Evolutionary conservation across 2,329 filamentous ascomycete species (phyloP).

Genomic region (Talaromyces sp.): DNA sequence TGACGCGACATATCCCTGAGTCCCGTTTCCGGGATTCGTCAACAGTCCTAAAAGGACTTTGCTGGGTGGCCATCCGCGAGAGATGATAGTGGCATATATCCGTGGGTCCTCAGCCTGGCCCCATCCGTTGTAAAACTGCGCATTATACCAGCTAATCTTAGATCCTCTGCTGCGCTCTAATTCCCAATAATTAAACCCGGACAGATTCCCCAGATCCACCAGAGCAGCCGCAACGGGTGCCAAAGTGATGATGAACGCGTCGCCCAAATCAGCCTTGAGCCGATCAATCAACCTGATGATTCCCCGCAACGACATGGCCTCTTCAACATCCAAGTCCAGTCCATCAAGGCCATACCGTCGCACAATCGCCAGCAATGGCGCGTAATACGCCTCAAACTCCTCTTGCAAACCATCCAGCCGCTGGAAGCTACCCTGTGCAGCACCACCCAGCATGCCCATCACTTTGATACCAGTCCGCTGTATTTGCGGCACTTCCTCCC

Average conservation of each 20-base stretch:
- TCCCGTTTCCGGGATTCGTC: slow-evolving; percentile 72
- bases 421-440: slow-evolving; percentile 70
- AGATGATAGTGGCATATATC: slow-evolving; percentile 43
- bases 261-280: slow-evolving; percentile 52
- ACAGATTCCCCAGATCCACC: slow-evolving; percentile 61
- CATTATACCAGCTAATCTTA: slow-evolving; percentile 80
- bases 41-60: slow-evolving; percentile 78
- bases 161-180: slow-evolving; percentile 65
- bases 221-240: slow-evolving; percentile 78
- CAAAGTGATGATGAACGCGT: slow-evolving; percentile 70
- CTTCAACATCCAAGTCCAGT: slow-evolving; percentile 76
- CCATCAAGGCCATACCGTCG: slow-evolving; percentile 62
- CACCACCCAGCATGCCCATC: slow-evolving; percentile 83
- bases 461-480: slow-evolving; percentile 74
- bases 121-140: slow-evolving; percentile 92
- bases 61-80: slow-evolving; percentile 65
- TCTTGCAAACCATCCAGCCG: slow-evolving; percentile 57
- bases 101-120: slow-evolving; percentile 58
- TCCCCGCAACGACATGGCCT: slow-evolving; percentile 65
- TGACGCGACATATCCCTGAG: slow-evolving; percentile 60
- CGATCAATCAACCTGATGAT: slow-evolving; percentile 66
- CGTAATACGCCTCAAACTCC: slow-evolving; percentile 71
- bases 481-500: slow-evolving; percentile 71
- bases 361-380: slow-evolving; percentile 64
- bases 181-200: slow-evolving; percentile 75